Base-by-base conservation (phyloP, 2,329 filamentous ascomycete genomes). In the Exserohilum rostratum region DNA sequence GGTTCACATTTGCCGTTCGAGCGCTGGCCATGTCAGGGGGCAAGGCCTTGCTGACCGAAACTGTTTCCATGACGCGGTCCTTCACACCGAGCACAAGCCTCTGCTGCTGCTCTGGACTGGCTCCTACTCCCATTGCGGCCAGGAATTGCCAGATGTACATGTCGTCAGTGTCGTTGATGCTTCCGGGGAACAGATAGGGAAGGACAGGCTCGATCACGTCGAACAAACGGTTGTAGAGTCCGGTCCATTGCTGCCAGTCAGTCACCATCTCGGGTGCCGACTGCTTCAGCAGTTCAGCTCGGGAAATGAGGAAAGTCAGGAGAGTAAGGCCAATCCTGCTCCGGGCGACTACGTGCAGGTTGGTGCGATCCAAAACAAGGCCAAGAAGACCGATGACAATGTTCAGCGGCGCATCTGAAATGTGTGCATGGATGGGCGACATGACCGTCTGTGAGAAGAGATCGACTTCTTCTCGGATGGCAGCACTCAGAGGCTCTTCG, bases 111-210 rank as follows among this genome's bases (percentile, higher is more conserved):
- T 97, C 92, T 12, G 93, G 91, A 70, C 87, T 93, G 30, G 95
- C 93, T 46, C 91, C 93, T 61, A 96, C 95, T 59, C 95, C 95
- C 77, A 97, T 91, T 11, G 93, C 92, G 7, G 95, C 95, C 61
- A 99, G 83, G 74, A 98, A 96, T 77, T 98, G 93, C 95, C 95
- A 99, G 34, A 98, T 91, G 70, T 98, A 96, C 70, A 96, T 89
- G 69, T 99, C 95, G 64, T 97, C 92, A 45, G 90, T 90, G 6
- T 90, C 88, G 61, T 91, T 92, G 69, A 96, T 90, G n/a, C 89
- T 89, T 17, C 90, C 90, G 0, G 93, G 93, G 85, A 99, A 99
- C 60, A 97, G 88, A 66, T 89, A 85, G 11, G 89, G 88, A 42
- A 98, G 83, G 6, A 88, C 87, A 1, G 90, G 90, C 75, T 98